Conservation (phyloP, 176 grass and related monocot species). For the Oryza australiensis region DNA sequence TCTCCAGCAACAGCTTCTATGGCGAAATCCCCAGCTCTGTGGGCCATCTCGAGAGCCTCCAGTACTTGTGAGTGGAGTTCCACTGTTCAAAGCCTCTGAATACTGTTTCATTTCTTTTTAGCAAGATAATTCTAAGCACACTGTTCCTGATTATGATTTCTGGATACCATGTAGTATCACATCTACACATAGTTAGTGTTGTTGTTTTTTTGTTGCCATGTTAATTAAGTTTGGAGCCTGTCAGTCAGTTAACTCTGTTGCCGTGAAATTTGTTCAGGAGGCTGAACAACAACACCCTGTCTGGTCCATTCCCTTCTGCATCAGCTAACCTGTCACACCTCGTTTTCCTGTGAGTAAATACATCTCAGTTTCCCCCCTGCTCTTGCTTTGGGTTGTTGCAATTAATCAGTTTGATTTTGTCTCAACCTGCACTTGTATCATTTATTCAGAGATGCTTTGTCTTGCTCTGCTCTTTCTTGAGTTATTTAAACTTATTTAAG, state of each 20-base stretch:
- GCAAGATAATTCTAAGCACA: not conserved
- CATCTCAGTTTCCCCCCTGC: not conserved
- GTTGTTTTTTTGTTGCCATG: not conserved
- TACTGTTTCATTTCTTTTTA: not conserved
- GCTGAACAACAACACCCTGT: slow-evolving; percentile 89
- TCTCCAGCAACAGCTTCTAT: slow-evolving; percentile 72
- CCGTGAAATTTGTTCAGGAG: slow-evolving; percentile 50
- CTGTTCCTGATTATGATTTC: not conserved
- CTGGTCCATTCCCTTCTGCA: slow-evolving; percentile 72
- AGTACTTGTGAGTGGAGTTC: slow-evolving; percentile 70
- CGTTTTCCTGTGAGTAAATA: slow-evolving; percentile 80
- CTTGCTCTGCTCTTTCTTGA: not conserved
- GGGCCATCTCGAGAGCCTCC: slow-evolving; percentile 73
- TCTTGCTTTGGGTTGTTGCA: not conserved
- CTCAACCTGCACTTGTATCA: not conserved
- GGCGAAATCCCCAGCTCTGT: slow-evolving; percentile 67
- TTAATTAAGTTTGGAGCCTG: slow-evolving; percentile 3
- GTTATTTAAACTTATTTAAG: not conserved
- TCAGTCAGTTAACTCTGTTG: not conserved
- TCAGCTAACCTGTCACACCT: slow-evolving; percentile 62
- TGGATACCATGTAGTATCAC: not conserved
- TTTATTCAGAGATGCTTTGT: not conserved
- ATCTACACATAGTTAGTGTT: not conserved
- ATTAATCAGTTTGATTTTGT: not conserved
- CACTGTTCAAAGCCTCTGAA: not conserved